Percentiles rank a stretch among this genome's conserved stretches.
phyloP scores from a whole-genome alignment of 2,329 filamentous ascomycete genomes.

The Mycosphaerella sp. region DNA sequence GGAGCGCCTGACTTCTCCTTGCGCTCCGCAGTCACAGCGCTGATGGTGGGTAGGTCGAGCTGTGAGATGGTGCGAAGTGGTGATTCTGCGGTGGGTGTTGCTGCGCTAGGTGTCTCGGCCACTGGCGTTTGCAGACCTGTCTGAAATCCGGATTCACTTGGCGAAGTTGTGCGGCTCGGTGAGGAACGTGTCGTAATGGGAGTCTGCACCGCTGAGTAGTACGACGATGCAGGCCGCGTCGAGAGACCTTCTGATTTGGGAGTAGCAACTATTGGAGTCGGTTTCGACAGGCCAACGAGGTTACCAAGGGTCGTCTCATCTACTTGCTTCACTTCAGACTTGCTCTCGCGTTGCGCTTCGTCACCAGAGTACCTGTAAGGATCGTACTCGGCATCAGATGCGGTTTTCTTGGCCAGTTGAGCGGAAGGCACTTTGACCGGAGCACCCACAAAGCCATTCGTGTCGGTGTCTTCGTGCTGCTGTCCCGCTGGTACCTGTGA shows the following conservation, averaged over 20 bases:
- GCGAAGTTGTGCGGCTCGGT: not conserved
- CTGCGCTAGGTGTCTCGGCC: not conserved
- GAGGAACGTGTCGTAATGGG: not conserved
- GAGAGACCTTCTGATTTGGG: not conserved
- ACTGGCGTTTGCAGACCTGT: not conserved
- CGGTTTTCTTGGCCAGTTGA: slow-evolving; percentile 2
- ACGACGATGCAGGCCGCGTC: not conserved
- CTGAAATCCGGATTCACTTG: not conserved
- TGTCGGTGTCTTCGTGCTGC: slow-evolving; percentile 3
- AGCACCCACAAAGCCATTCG: slow-evolving; percentile 4
- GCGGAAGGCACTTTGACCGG: not conserved
- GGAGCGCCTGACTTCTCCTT: not conserved
- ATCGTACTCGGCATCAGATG: slow-evolving; percentile 1
- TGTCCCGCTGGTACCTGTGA: slow-evolving; percentile 4
- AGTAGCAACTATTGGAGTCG: slow-evolving; percentile 1
- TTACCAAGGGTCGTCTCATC: slow-evolving; percentile 3
- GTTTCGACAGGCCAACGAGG: slow-evolving; percentile 2
- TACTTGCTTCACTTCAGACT: not conserved
- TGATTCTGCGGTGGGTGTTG: not conserved
- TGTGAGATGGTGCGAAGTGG: slow-evolving; percentile 1
- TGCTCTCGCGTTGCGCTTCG: not conserved
- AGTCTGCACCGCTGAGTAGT: not conserved
- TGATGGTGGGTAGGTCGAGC: slow-evolving; percentile 7
- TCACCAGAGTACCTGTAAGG: slow-evolving; percentile 5
- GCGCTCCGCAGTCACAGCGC: slow-evolving; percentile 1